phyloP scores from a whole-genome alignment of 78 protist genomes.

The Dictyostelium firmibasis region DNA sequence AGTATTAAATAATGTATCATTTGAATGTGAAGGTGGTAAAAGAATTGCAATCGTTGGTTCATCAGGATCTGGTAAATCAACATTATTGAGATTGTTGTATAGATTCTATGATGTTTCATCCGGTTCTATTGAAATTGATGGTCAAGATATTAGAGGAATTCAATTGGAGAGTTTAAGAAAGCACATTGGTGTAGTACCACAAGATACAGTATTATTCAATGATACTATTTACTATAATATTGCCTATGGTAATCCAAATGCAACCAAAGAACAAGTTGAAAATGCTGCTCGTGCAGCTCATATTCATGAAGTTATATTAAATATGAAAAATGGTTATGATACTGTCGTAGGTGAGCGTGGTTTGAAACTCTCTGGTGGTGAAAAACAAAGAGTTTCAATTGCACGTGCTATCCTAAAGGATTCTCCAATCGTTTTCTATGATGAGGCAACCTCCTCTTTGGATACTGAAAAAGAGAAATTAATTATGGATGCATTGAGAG shows the following conservation, averaged over 20 bases:
- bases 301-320: constrained; percentile 84
- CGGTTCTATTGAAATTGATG: constrained; percentile 93
- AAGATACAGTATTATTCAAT: constrained; percentile 94
- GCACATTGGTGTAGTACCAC: constrained; percentile 91
- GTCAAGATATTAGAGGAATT: constrained; percentile 82
- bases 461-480: constrained; percentile 92
- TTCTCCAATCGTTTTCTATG: constrained; percentile 80
- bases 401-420: constrained; percentile 52
- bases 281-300: constrained; percentile 87
- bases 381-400: constrained; percentile 50
- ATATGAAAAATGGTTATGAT: constrained; percentile 84
- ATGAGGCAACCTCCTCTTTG: constrained; percentile 94
- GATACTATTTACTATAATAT: constrained; percentile 92
- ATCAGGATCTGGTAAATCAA: constrained; percentile 94
- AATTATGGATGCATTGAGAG: constrained; percentile 87
- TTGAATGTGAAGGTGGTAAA: constrained; percentile 86
- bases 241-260: constrained; percentile 82
- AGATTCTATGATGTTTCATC: constrained; percentile 87
- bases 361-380: constrained; percentile 16
- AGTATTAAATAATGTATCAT: constrained; percentile 78
- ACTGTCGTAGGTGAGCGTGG: constrained; percentile 93
- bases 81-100: constrained; percentile 88
- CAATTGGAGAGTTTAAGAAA: constrained; percentile 67
- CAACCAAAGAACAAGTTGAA: constrained; percentile 70
- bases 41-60: constrained; percentile 95